These are phyloP conservation scores for Rhodotorula sphaerocarpa DNA, from an alignment of 768 basidiomycete species.

Conservation along the genomic window DNA sequence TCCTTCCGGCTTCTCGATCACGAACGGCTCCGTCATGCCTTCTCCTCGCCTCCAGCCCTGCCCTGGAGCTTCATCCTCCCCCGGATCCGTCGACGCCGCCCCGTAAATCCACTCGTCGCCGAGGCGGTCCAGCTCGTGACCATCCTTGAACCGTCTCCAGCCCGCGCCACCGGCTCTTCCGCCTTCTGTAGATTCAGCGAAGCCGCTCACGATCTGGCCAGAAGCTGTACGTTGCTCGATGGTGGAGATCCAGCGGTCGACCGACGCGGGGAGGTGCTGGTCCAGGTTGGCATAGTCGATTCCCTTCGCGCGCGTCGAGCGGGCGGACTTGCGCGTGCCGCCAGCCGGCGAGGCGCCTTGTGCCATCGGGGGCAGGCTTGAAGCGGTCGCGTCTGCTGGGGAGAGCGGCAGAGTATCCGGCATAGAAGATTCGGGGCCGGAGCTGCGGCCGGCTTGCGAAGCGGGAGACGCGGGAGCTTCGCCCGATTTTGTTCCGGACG, in stretches of 20 bases:
- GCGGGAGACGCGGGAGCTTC: no score
- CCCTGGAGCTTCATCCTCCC: no score
- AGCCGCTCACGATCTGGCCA: constrained; percentile 47
- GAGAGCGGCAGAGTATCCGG: no score
- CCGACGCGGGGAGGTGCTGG: constrained; percentile 50
- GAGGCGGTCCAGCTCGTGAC: constrained; percentile 51
- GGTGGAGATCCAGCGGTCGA: constrained; percentile 57
- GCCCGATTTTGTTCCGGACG: no score
- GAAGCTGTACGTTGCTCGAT: constrained; percentile 53
- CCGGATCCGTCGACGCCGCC: no score
- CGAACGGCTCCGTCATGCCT: constrained; percentile 44
- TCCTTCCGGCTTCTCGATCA: constrained; percentile 68
- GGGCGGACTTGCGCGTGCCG: constrained; percentile 54
- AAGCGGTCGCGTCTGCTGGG: no score
- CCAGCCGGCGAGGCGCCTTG: no score
- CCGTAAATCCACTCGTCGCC: constrained; percentile 68
- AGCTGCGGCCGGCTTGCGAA: no score
- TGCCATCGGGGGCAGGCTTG: no score
- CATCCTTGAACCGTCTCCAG: constrained; percentile 54
- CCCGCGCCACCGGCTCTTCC: constrained; percentile 46
- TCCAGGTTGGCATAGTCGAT: constrained; percentile 73
- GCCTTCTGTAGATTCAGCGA: no score
- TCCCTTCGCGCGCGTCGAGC: constrained; percentile 59
- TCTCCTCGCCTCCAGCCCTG: no score
- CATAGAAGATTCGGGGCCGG: no score